Base-by-base conservation (phyloP, 805 yeast genomes). In the Lipomyces anomalus region DNA sequence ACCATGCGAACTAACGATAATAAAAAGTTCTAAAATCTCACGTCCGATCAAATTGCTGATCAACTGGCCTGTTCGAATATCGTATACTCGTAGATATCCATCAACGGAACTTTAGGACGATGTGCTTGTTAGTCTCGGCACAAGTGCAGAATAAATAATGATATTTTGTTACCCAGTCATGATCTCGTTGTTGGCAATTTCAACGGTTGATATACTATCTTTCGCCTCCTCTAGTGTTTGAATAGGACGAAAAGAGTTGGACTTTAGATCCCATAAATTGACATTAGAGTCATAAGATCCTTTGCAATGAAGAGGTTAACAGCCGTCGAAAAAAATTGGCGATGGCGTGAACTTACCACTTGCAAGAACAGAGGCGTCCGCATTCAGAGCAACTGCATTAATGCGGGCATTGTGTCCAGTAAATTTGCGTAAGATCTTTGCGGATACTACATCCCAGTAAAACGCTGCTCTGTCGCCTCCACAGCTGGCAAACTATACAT, bases 161-260 rank as follows among this genome's bases (percentile, higher is more conserved):
- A 13, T 13, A 26, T 13, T 3, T 36, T 11, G 43, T 16, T 35
- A 58, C 35, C 65, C 66, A 11, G 68, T 50, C 18, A 59, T 34
- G 17, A 63, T 52, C 26, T 47, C 30, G 21, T 37, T 37, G 3
- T 44, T 50, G 2, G 43, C 34, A 2, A 62, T 45, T 6, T 32
- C 46, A 6, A 65, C 58, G 6, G 50, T 37, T 6, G 63, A 48
- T 1, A 65, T 56, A n/a, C 64, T 55, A 41, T 67, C 74, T 29
- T 48, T 45, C 41, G 67, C 61, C 7, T 66, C 67, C 1, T 48
- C 44, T 18, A 67, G 61, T 13, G 55, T 46, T 50, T 70, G 74
- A 1, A 68, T 50, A 1, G 74, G 72, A 18, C 46, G 57, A 22
- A 35, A 35, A 1, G 47, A 35, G 1, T 45, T 23, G 2, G 62